Base-by-base conservation (phyloP, 495 filamentous ascomycete genomes). In the Saxispiralis lemnorum region DNA sequence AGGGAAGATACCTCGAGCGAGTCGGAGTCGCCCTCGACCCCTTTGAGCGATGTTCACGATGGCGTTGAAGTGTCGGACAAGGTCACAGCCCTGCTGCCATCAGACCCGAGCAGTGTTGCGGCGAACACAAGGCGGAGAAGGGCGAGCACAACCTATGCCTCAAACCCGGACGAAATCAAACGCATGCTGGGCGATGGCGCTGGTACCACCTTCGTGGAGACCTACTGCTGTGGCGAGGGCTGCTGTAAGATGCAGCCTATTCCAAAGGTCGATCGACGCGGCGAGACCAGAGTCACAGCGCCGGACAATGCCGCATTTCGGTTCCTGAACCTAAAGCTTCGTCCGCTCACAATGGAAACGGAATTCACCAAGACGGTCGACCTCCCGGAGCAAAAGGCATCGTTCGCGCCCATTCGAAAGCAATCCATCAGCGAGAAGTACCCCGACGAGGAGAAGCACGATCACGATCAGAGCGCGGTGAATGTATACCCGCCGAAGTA, bases 191-290 rank as follows among this genome's bases (percentile, higher is more conserved):
- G 63, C 15, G 74, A 75, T 38, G 72, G 71, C 40, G 68, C 72
- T 56, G 73, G 71, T 13, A 75, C 75, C 10, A 55, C 55, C 43
- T 52, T 67, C 31, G 61, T 68, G 45, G 58, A 66, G 51, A 61
- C 61, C 40, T 63, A 70, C 40, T 97, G 92, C 66, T 97, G 89
- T 58, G 89, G 89, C 28, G 86, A 88, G 40, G 87, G 88, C 34
- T 95, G 92, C 63, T 95, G 87, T 59, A 70, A 84, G 53, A 67
- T 75, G 41, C 65, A 78, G 39, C 75, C 70, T 35, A 28, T 28
- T 9, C 24, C 24, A 5, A 28, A 28, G 24, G 9, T 28, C 5
- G 24, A 28, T 28, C 24, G 24, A 9, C 24, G 24, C 9, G 71
- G 76, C 43, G 63, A 60, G 35, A 57, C 75, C n/a, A 65, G 67